These are phyloP conservation scores for Corchorus capsularis DNA, from an alignment of 345 rosid genomes.

Conservation along the genomic window DNA sequence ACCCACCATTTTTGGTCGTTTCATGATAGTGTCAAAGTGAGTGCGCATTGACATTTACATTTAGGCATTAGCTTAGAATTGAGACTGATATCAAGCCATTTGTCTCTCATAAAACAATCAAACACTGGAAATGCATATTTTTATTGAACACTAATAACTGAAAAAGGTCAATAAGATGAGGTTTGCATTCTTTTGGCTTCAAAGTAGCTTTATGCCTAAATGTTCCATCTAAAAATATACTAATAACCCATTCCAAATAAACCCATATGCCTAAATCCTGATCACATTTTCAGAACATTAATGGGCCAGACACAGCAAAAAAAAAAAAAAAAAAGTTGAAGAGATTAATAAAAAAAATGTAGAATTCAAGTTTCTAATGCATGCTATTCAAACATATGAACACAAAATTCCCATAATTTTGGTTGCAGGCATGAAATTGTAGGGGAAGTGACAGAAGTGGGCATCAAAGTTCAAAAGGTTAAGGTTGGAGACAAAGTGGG, in stretches of 20 bases:
- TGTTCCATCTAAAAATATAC: neutral
- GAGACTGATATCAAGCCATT: neutral
- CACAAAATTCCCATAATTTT: neutral
- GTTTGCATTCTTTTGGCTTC: neutral
- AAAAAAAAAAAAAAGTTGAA: no score
- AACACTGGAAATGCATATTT: neutral
- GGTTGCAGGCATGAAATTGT: slow-evolving; percentile 57
- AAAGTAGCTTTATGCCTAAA: neutral
- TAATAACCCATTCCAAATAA: no score
- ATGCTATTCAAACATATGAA: neutral
- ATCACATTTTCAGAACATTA: no score
- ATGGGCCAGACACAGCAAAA: neutral
- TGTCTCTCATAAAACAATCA: neutral
- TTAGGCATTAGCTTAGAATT: neutral
- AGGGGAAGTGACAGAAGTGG: slow-evolving; percentile 60
- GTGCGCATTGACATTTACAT: neutral
- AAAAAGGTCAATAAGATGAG: neutral
- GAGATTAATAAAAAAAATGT: no score
- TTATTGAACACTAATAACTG: neutral
- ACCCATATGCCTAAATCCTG: no score
- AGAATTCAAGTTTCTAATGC: no score
- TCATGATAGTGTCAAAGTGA: neutral
- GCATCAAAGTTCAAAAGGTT: slow-evolving; percentile 50
- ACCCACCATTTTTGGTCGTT: neutral
- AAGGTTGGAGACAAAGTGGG: slow-evolving; percentile 61